Base-by-base conservation (phyloP, 2,329 filamentous ascomycete species). In the Penicillium digitatum region DNA sequence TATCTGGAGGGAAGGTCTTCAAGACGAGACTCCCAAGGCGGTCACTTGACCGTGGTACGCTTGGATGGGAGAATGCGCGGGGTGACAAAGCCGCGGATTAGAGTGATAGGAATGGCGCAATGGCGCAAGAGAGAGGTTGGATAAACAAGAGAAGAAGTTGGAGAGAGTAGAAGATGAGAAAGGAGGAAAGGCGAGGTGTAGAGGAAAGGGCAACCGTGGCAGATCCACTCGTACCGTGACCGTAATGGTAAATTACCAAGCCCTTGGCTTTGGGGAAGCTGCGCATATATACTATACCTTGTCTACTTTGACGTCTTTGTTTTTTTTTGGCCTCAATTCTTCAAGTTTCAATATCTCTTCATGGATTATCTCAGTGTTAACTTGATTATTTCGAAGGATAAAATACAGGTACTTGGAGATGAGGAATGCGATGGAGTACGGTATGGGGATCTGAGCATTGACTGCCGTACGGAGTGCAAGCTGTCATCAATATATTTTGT, bases 141-240 rank as follows among this genome's bases (percentile, higher is more conserved):
- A 48, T 48, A 42, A 48, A 31, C 44, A 54, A 48, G 40, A 39
- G 35, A 55, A 46, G 34, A 58, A 52, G 48, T 52, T 54, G 49
- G 43, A 52, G 56, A 59, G 37, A 42, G 58, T 48, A 47, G 55
- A 56, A 54, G 53, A 56, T 45, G 56, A 49, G 51, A 56, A 52
- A 59, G 51, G 51, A 61, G 55, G 56, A 59, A 52, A 61, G 51
- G 52, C 61, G 32, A 63, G 57, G 53, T 57, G 59, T 57, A 48
- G 44, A 52, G 52, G 54, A 59, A 53, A 54, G 50, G 48, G 56
- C 47, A 55, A 54, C 61, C 62, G 62, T 62, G 61, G 60, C 62
- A 64, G 51, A 54, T 54, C 51, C 51, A 54, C 51, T 55, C 52
- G 31, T 59, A 63, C 49, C 6, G 52, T 56, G 27, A 54, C 54